A percentile compares a stretch with the other conserved stretches of the same genome.
These are phyloP conservation scores for Aquilaria agallochum DNA, from an alignment of 441 rosid genomes.

Conservation along the genomic window DNA sequence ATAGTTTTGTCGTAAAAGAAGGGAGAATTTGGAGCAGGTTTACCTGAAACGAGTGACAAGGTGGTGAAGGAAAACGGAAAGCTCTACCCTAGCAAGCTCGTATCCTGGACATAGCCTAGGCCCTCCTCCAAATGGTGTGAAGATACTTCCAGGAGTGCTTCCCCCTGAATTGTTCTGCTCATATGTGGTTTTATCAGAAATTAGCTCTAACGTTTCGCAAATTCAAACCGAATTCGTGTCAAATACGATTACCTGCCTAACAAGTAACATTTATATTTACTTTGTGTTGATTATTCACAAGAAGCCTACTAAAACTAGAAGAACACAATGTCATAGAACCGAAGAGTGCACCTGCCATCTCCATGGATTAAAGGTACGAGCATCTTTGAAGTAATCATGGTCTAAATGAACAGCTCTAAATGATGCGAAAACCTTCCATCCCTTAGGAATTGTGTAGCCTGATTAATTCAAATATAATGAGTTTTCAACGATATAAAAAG, in stretches of 20 bases:
- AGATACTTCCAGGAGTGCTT: slow-evolving; percentile 45
- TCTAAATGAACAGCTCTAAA: slow-evolving; percentile 92
- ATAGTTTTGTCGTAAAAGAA: too few species aligned
- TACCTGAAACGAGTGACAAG: slow-evolving; percentile 89
- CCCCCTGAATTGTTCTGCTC: slow-evolving; percentile 52
- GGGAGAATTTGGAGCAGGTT: background rate
- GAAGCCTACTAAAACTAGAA: too few species aligned
- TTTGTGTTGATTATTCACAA: too few species aligned
- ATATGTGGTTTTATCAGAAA: background rate
- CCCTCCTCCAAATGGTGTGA: slow-evolving; percentile 95
- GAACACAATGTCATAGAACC: too few species aligned
- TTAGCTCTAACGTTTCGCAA: background rate
- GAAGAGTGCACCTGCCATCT: slow-evolving; percentile 82
- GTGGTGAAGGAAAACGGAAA: slow-evolving; percentile 88
- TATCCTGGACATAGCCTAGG: slow-evolving; percentile 90
- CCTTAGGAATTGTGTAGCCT: slow-evolving; percentile 87
- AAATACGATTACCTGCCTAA: too few species aligned
- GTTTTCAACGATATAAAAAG: background rate
- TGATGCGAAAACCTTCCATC: slow-evolving; percentile 91
- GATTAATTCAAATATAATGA: background rate
- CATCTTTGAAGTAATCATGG: slow-evolving; percentile 71
- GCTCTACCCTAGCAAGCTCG: slow-evolving; percentile 87
- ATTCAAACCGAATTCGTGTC: background rate
- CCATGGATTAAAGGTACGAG: slow-evolving; percentile 96
- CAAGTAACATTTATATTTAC: too few species aligned